phyloP scores from a whole-genome alignment of 2,329 filamentous ascomycete genomes.

The Leptographium radiaticola region DNA sequence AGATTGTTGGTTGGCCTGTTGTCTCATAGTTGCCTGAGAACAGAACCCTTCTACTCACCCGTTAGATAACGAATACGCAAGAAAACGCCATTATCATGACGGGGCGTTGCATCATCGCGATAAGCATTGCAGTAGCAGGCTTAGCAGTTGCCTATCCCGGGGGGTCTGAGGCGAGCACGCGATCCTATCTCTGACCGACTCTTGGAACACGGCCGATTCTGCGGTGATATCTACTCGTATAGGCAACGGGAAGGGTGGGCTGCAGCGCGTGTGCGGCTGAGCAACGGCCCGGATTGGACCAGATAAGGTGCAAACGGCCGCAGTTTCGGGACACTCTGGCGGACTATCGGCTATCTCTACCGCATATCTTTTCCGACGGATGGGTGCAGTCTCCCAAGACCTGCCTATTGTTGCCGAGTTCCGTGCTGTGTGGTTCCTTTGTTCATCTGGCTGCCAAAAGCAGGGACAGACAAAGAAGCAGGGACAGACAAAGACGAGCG shows the following conservation, averaged over 20 bases:
- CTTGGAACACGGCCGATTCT: neutral
- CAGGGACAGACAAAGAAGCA: too few relatives aligned
- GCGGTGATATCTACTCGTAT: neutral
- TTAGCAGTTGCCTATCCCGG: neutral
- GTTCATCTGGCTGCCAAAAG: too few relatives aligned
- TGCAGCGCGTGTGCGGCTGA: neutral
- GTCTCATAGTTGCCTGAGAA: too few relatives aligned
- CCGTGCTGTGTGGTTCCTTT: too few relatives aligned
- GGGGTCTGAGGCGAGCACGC: neutral
- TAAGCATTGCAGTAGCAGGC: neutral
- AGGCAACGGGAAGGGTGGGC: too few relatives aligned
- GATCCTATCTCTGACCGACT: neutral
- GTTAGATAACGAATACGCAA: neutral
- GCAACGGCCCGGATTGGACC: neutral
- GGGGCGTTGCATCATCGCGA: conserved; percentile 1
- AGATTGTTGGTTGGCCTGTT: too few relatives aligned
- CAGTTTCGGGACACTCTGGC: neutral
- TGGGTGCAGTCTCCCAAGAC: too few relatives aligned
- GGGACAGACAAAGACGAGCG: too few relatives aligned
- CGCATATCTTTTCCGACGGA: neutral
- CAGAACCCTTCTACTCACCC: neutral
- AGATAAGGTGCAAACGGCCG: neutral
- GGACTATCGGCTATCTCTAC: too few relatives aligned
- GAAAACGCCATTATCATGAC: neutral
- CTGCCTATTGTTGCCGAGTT: too few relatives aligned